phyloP scores from a whole-genome alignment of 2,329 filamentous ascomycete species.

The Xylaria sp. region DNA sequence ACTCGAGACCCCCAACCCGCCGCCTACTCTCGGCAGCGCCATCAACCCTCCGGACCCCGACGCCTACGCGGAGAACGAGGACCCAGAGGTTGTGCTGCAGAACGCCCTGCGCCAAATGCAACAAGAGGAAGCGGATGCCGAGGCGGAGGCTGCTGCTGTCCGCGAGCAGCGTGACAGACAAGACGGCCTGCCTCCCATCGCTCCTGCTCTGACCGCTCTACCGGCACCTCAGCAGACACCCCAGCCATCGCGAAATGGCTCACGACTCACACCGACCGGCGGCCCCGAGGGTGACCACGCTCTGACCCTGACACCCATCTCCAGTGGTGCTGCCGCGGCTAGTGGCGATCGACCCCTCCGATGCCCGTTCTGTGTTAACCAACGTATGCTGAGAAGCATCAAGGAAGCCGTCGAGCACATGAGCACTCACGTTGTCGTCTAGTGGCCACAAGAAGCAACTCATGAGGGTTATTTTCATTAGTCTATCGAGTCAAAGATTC shows the following conservation, averaged over 20 bases:
- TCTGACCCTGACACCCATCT: conserved; percentile 58
- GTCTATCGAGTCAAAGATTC: neutral
- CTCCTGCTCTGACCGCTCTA: conserved; percentile 32
- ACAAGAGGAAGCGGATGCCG: conserved; percentile 61
- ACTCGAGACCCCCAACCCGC: conserved; percentile 42
- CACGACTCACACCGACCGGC: conserved; percentile 32
- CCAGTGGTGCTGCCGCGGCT: conserved; percentile 51
- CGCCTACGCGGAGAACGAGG: conserved; percentile 50
- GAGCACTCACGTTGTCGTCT: conserved; percentile 63
- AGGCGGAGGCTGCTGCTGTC: conserved; percentile 58
- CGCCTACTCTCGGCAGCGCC: conserved; percentile 31
- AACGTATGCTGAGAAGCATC: conserved; percentile 61
- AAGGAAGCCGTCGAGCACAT: conserved; percentile 66
- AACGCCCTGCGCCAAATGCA: conserved; percentile 62
- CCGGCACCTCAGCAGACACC: conserved; percentile 21
- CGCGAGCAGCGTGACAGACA: conserved; percentile 56
- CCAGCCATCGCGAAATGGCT: conserved; percentile 17
- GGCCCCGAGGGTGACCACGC: conserved; percentile 41
- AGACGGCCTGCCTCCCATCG: conserved; percentile 43
- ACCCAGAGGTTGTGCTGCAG: conserved; percentile 61
- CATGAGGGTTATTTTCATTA: neutral
- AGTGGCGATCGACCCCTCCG: conserved; percentile 53
- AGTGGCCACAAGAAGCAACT: no score
- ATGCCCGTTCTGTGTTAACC: conserved; percentile 64
- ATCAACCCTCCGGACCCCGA: conserved; percentile 29